Evolutionary conservation across 768 basidiomycete genomes (phyloP), one percentile per base, ranked within the genome.

Genomic region (Neoboletus brunneissimus): DNA sequence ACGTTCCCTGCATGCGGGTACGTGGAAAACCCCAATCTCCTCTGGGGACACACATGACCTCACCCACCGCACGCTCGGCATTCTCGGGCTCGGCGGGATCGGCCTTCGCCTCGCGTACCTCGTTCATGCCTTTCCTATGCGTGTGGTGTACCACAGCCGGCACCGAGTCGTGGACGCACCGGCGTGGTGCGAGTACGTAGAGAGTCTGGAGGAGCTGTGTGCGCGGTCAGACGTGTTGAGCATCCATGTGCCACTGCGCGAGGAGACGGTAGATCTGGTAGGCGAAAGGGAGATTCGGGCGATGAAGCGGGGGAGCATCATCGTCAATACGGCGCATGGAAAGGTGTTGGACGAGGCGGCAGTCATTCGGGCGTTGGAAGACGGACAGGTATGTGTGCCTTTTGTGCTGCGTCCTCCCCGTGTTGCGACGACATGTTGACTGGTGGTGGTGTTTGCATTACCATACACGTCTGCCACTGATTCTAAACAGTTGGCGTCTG

Each of bases 281-380:
- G 85, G 85, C 15, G 88, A 90, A 71, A 81, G 79, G 63, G 83
- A 84, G 79, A 91, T 95, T 56, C 76, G 86, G 49, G 75, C 79
- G 62, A 77, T 95, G 77, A 94, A 89, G 75, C 83, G 80, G 31
- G 89, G 89, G 5, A 79, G 84, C 4, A 81, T 92, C 50, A 81
- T 95, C 64, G 81, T 94, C 57, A 95, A 95, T 69, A 94, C 92
- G 4, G 91, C 92, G 22, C 76, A 94, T 9, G 95, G 95, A 6
- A 92, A 88, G 64, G 84, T 97, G 29, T 81, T 96, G 25, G 91
- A 96, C 60, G 91, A 96, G 72, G 83, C 80, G 9, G 95, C 91
- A 1, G 76, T 96, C 76, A 89, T 96, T 57, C 79, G 80, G 29
- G 93, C 94, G 18, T 70, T 98, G 45, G 85, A 92, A 67, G 87